A percentile compares a stretch with the other conserved stretches of the same genome.
These are phyloP conservation scores for Lepidium aucheri DNA, from an alignment of 345 rosid genomes.

Conservation along the genomic window DNA sequence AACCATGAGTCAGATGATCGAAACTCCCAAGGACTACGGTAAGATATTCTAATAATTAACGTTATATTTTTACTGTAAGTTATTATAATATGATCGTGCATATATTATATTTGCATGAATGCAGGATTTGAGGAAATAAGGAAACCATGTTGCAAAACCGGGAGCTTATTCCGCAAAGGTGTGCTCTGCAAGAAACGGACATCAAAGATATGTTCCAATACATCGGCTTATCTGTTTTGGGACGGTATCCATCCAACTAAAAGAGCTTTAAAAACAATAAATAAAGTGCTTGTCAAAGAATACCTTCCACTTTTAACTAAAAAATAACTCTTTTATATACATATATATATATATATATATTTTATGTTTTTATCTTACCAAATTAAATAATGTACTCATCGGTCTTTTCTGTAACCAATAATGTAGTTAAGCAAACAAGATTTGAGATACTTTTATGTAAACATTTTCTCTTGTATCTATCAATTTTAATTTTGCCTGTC, in stretches of 20 bases:
- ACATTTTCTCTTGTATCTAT: background rate
- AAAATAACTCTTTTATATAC: background rate
- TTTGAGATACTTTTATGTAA: background rate
- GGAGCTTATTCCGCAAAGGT: background rate
- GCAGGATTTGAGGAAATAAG: constrained; percentile 8
- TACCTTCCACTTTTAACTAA: background rate
- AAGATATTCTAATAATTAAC: background rate
- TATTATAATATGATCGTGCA: too few species aligned
- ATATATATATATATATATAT: too few species aligned
- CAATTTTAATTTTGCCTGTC: background rate
- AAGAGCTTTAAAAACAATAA: background rate
- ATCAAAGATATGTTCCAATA: constrained; percentile 6
- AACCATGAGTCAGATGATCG: constrained; percentile 30
- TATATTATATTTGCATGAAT: background rate
- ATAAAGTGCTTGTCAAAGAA: background rate
- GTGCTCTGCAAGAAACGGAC: background rate
- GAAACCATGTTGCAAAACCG: constrained; percentile 8
- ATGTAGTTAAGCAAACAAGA: constrained; percentile 5
- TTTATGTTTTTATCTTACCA: background rate
- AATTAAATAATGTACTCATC: constrained; percentile 3
- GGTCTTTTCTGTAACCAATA: background rate
- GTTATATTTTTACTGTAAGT: too few species aligned
- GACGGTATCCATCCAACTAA: constrained; percentile 8
- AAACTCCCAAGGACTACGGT: constrained; percentile 42
- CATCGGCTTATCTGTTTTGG: constrained; percentile 11